Base-by-base conservation (phyloP, 2,329 filamentous ascomycete species). In the Colletotrichum paranaense region DNA sequence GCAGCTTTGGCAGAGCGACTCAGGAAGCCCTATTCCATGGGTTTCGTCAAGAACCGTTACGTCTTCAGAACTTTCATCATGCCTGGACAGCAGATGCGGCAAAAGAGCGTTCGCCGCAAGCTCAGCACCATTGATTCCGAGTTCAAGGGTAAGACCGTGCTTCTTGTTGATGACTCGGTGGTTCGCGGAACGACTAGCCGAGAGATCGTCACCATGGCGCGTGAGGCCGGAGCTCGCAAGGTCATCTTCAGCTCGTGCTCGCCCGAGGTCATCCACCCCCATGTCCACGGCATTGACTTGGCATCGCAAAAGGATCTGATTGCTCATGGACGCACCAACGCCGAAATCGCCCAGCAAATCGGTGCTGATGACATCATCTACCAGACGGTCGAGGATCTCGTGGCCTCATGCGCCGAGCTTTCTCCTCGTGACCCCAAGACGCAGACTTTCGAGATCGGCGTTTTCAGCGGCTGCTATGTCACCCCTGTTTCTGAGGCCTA, bases 161-260 rank as follows among this genome's bases (percentile, higher is more conserved):
- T 95, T 12, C 86, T 98, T 0, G 94, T 98, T 1, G 96, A 98
- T 77, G 96, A 98, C 83, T 94, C 92, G 77, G 95, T 98, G 72
- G 95, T 98, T 5, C 90, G 95, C 49, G 30, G 95, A 62, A 97
- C 94, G 0, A 97, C 94, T 4, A 81, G 93, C 11, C 60, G 93
- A 94, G 77, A 95, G 81, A 82, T 82, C 74, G 80, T 84, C 8
- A 78, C 80, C 73, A 97, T 98, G 95, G 94, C 94, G 14, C 89
- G 92, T 63, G 95, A 98, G 84, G 92, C 93, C 12, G 94, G 93
- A 26, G 95, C 95, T 1, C 91, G 89, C 77, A 94, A 93, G 80
- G 93, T 98, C 64, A 92, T 95, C 78, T 94, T 98, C 64, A 94
- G 91, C 63, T 97, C 94, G 82, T 55, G 30, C 19, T 91, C 93